Conservation (phyloP, 2,329 filamentous ascomycete genomes). For the Emmonsia crescens region DNA sequence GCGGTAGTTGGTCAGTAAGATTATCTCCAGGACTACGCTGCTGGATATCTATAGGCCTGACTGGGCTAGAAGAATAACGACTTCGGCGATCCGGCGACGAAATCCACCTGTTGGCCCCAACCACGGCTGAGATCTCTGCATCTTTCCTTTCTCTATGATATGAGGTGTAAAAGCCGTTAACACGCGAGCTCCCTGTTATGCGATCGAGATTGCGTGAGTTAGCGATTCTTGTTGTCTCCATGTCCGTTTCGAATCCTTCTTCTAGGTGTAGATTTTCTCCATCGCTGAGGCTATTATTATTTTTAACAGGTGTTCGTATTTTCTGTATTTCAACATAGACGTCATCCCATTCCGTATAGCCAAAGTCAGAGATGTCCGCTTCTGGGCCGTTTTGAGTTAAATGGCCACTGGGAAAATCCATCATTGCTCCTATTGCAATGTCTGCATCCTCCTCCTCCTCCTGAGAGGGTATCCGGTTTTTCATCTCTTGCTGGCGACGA, state of each 20-base stretch:
- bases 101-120: neutral
- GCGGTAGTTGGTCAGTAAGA: too few relatives aligned
- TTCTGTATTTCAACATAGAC: neutral
- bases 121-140: too few relatives aligned
- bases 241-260: neutral
- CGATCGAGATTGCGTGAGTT: neutral
- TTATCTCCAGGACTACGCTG: neutral
- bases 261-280: neutral
- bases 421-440: neutral
- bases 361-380: neutral
- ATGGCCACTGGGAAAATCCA: neutral
- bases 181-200: neutral
- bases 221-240: neutral
- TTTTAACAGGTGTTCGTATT: neutral
- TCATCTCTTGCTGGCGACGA: neutral
- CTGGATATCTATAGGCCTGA: neutral
- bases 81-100: neutral
- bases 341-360: neutral
- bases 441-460: slow-evolving; percentile 11
- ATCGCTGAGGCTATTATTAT: neutral
- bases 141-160: neutral
- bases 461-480: neutral
- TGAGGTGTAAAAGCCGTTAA: neutral
- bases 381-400: neutral
- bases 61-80: neutral